Evolutionary conservation across 1,139 yeast species (phyloP).

Genomic region (Martiniozyma asiatica): DNA sequence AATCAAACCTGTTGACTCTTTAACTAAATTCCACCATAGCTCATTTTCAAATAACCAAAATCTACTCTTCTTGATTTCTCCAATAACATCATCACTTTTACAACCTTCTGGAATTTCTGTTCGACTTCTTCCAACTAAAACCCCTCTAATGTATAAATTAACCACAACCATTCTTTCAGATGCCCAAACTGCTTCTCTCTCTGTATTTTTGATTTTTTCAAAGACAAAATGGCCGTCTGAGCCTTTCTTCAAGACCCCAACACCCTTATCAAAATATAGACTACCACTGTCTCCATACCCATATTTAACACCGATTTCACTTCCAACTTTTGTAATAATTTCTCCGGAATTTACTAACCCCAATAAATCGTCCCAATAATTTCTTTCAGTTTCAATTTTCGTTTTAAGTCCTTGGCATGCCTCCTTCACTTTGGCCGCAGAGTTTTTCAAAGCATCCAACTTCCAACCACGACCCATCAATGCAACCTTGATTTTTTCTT

Average conservation of each 20-base stretch:
- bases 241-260: conserved; percentile 46
- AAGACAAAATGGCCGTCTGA: conserved; percentile 19
- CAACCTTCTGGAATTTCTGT: conserved; percentile 4
- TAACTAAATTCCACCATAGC: conserved; percentile 53
- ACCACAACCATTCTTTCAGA: conserved; percentile 35
- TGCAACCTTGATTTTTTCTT: conserved; percentile 5
- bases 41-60: conserved; percentile 80
- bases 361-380: conserved; percentile 60
- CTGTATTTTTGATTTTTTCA: conserved; percentile 16
- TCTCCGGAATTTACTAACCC: conserved; percentile 50
- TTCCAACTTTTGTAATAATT: conserved; percentile 51
- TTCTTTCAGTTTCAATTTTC: conserved; percentile 51
- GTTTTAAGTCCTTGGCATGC: conserved; percentile 41
- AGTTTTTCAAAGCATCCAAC: conserved; percentile 48
- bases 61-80: conserved; percentile 47
- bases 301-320: conserved; percentile 59
- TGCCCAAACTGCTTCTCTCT: conserved; percentile 22
- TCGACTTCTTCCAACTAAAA: conserved; percentile 9
- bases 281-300: conserved; percentile 93
- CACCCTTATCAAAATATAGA: conserved; percentile 57
- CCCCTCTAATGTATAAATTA: conserved; percentile 25
- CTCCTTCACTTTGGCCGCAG: conserved; percentile 38
- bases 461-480: conserved; percentile 77
- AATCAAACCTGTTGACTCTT: conserved; percentile 65
- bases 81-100: conserved; percentile 11